phyloP scores from a whole-genome alignment of 805 yeast genomes.

The Myxozyma udenii region DNA sequence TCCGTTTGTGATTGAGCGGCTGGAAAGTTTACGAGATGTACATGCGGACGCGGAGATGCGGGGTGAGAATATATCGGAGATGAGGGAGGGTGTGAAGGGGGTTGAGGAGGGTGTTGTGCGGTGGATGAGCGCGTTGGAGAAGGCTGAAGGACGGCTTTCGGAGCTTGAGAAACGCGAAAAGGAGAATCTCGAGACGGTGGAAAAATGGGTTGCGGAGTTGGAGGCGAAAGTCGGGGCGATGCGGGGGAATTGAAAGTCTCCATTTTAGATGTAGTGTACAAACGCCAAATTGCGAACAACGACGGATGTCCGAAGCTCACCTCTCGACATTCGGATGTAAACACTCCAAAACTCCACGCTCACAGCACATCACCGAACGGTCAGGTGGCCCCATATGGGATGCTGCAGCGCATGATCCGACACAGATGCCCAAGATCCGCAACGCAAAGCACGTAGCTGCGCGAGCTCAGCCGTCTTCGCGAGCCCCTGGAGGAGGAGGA shows the following conservation, averaged over 20 bases:
- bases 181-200: conserved; percentile 12
- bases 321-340: background rate
- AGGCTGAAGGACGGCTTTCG: conserved; percentile 10
- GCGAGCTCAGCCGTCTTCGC: too few relatives aligned
- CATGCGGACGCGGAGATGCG: conserved; percentile 22
- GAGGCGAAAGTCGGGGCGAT: conserved; percentile 7
- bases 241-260: background rate
- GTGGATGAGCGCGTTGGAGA: conserved; percentile 17
- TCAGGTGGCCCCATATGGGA: background rate
- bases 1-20: conserved; percentile 19
- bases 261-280: background rate
- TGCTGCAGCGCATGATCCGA: background rate
- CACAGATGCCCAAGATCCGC: too few relatives aligned
- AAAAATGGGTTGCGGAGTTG: conserved; percentile 14
- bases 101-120: conserved; percentile 4
- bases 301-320: too few relatives aligned
- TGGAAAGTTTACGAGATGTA: conserved; percentile 13
- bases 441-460: too few relatives aligned
- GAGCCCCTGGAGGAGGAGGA: too few relatives aligned
- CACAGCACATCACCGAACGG: background rate
- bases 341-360: background rate
- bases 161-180: conserved; percentile 22
- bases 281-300: too few relatives aligned
- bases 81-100: conserved; percentile 1
- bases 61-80: conserved; percentile 9